Evolutionary conservation across 495 filamentous ascomycete species (phyloP), one percentile per base, ranked within the genome.

Genomic region (Echria macrotheca): DNA sequence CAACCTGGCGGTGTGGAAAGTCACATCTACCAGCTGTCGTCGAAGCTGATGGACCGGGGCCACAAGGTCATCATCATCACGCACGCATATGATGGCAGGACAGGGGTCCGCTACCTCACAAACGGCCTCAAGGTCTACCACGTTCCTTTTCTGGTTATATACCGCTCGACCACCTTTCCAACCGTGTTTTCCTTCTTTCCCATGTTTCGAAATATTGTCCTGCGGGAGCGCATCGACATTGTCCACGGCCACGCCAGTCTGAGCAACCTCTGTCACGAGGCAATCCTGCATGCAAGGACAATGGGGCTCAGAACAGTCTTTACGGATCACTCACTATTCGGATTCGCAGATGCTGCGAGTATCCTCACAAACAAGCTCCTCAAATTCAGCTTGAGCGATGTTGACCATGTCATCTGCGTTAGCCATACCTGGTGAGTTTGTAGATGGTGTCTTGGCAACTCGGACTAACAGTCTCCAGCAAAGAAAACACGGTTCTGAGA

Each of bases 151-250:
- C 79, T 94, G 58, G 82, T 97, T 59, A 89, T 97, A 47, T 96
- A 96, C 66, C 88, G 93, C 42, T 88, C 89, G 53, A 78, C 88
- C 14, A 95, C 90, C n/a, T 88, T 98, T 57, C 93, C 93, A 0
- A 96, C 94, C 11, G 90, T 98, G 55, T 97, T 97, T 70, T 96
- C 90, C 8, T 96, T 96, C 71, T 97, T 98, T 53, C 93, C 93
- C 12, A 82, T 96, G 10, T 95, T 98, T 56, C 85, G 93, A 31
- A 96, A 96, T 55, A 96, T 98, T 58, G 75, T 96, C 21, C 81
- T 98, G 50, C 82, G 93, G 24, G 93, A 98, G 65, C 76, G 83
- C 44, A 96, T 98, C 54, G 84, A 97, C 57, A 98, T 97, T 54
- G 93, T 98, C 1, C 93, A 98, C 68, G 94, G 94, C 23, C 93